phyloP scores from a whole-genome alignment of 768 basidiomycete genomes.

The Suillus decipiens region DNA sequence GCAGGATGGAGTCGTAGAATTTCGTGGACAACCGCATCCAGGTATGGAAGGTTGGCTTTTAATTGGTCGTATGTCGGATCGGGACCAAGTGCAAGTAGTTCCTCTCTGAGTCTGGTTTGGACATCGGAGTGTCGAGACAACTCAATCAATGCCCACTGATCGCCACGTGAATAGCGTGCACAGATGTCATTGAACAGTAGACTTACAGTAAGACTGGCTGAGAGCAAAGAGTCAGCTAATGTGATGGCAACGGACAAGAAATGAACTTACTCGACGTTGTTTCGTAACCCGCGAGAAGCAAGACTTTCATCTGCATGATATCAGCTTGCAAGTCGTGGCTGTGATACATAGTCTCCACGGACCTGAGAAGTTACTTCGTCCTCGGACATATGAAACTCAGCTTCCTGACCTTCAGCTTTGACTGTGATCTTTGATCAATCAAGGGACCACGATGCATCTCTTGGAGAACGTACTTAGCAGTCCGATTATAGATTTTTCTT shows the following conservation, averaged over 20 bases:
- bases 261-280: constrained; percentile 27
- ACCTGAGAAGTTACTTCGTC: constrained; percentile 24
- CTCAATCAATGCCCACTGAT: constrained; percentile 38
- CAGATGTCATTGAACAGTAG: background rate
- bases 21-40: constrained; percentile 45
- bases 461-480: constrained; percentile 8
- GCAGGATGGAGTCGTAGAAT: constrained; percentile 40
- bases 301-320: constrained; percentile 15
- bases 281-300: constrained; percentile 19
- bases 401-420: constrained; percentile 34
- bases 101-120: constrained; percentile 30
- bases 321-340: background rate
- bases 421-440: constrained; percentile 25
- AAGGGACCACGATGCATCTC: background rate
- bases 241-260: background rate
- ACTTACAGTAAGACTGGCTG: constrained; percentile 14
- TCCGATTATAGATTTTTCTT: constrained; percentile 22
- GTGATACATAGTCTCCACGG: background rate
- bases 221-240: background rate
- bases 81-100: constrained; percentile 25
- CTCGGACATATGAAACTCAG: constrained; percentile 23
- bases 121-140: constrained; percentile 27
- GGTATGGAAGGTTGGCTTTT: constrained; percentile 36
- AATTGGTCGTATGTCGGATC: constrained; percentile 46
- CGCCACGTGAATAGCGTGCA: no score